Conservation (phyloP, 495 filamentous ascomycete species). For the Penicillium odoratum region DNA sequence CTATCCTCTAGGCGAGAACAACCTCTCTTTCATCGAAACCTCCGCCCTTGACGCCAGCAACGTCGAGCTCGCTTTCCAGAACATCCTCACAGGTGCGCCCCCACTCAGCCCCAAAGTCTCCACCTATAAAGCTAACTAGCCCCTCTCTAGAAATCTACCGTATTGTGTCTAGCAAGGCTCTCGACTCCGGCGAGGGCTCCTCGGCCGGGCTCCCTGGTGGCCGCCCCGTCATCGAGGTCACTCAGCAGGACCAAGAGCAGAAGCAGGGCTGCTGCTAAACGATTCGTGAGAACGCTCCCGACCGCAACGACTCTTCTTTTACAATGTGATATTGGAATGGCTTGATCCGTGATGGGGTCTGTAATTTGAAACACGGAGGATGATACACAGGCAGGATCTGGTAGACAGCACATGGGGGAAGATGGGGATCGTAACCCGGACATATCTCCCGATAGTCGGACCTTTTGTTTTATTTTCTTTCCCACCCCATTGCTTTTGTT, state of each 20-base stretch:
- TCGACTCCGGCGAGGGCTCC: slow-evolving; percentile 74
- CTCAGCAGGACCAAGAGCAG: slow-evolving; percentile 70
- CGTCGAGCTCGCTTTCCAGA: slow-evolving; percentile 99
- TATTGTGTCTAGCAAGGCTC: slow-evolving; percentile 96
- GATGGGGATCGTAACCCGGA: slow-evolving; percentile 18
- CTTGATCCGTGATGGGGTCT: slow-evolving; percentile 43
- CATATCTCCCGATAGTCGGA: slow-evolving; percentile 30
- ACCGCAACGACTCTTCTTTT: slow-evolving; percentile 45
- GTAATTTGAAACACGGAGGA: slow-evolving; percentile 40
- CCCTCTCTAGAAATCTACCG: slow-evolving; percentile 86
- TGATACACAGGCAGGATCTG: slow-evolving; percentile 43
- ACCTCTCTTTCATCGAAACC: slow-evolving; percentile 80
- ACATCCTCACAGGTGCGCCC: slow-evolving; percentile 90
- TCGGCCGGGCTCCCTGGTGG: slow-evolving; percentile 70
- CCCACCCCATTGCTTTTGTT: slow-evolving; percentile 20
- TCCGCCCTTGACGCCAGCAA: slow-evolving; percentile 99
- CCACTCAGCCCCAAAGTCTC: slow-evolving; percentile 3
- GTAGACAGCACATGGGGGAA: slow-evolving; percentile 33
- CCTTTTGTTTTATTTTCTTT: slow-evolving; percentile 26
- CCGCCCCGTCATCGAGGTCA: slow-evolving; percentile 75
- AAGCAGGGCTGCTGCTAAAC: slow-evolving; percentile 88
- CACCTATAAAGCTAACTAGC: slow-evolving; percentile 1
- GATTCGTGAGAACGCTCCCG: slow-evolving; percentile 29
- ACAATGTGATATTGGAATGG: slow-evolving; percentile 45
- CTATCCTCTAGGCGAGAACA: slow-evolving; percentile 29